A percentile compares a stretch with the other conserved stretches of the same genome.
These are phyloP conservation scores for Claviceps humidiphila DNA, from an alignment of 2,329 filamentous ascomycete species.

Conservation along the genomic window DNA sequence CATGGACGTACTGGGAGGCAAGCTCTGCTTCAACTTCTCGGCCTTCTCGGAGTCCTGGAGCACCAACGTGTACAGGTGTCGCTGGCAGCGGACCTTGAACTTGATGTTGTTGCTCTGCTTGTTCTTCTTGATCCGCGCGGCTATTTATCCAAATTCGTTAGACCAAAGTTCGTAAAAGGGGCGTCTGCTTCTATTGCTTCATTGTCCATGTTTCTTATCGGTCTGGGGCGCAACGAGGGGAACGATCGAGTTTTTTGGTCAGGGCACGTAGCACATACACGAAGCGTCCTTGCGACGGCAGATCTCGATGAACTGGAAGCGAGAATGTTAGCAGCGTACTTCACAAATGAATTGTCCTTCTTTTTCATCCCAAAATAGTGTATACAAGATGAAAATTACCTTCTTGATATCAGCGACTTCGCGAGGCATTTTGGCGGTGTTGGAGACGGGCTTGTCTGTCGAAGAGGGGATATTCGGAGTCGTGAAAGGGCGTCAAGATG, in stretches of 20 bases:
- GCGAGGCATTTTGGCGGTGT: conserved; percentile 78
- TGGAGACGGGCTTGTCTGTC: conserved; percentile 13
- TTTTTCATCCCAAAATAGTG: background rate
- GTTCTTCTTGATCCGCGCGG: conserved; percentile 93
- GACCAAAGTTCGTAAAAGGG: background rate
- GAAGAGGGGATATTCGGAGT: conserved; percentile 8
- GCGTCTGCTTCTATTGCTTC: too few relatives aligned
- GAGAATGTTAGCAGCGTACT: background rate
- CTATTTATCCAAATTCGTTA: conserved; percentile 26
- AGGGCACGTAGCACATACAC: conserved; percentile 54
- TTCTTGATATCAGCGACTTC: conserved; percentile 98
- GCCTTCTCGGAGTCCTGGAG: conserved; percentile 99
- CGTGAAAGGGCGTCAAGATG: background rate
- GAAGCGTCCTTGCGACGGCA: conserved; percentile 98
- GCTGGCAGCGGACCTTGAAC: conserved; percentile 99
- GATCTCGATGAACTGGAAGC: conserved; percentile 92
- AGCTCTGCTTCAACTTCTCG: conserved; percentile 99
- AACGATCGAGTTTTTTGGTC: conserved; percentile 1
- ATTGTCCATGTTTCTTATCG: too few relatives aligned
- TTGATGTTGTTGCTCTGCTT: conserved; percentile 85
- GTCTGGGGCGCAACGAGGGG: background rate
- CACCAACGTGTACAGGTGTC: conserved; percentile 93
- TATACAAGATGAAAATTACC: conserved; percentile 24
- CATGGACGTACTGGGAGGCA: conserved; percentile 75
- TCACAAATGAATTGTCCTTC: too few relatives aligned